Conservation (phyloP, 345 rosid genomes). For the Arabidopsis suecica region DNA sequence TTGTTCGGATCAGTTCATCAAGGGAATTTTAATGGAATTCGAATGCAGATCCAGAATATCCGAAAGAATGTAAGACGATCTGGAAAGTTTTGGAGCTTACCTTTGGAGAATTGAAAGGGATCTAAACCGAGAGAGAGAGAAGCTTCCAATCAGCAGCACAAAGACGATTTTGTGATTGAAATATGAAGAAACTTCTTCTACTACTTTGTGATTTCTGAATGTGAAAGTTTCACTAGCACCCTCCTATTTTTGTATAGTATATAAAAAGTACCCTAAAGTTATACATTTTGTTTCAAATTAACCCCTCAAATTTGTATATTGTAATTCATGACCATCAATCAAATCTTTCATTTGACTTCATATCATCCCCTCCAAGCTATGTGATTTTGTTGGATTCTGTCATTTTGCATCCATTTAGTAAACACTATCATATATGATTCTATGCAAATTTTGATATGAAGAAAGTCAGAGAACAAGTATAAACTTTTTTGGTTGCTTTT, state of each 20-base stretch:
- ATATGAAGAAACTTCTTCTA: no score
- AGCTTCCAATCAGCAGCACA: conserved; percentile 23
- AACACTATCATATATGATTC: no score
- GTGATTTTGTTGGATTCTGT: not conserved
- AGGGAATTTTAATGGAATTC: not conserved
- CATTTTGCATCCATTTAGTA: not conserved
- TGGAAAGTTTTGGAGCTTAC: conserved; percentile 16
- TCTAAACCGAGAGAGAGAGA: conserved; percentile 10
- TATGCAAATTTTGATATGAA: conserved; percentile 9
- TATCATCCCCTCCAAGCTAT: not conserved
- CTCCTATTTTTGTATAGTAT: conserved; percentile 10
- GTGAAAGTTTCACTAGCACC: conserved; percentile 17
- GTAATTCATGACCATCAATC: not conserved
- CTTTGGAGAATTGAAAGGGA: conserved; percentile 36
- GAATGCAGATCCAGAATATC: conserved; percentile 8
- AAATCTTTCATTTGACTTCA: conserved; percentile 1
- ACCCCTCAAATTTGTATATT: conserved; percentile 13
- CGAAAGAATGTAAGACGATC: not conserved
- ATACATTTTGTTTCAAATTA: not conserved
- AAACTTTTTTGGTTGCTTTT: conserved; percentile 10
- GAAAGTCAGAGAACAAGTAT: not conserved
- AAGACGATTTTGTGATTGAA: conserved; percentile 8
- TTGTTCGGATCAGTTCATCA: not conserved
- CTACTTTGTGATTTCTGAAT: conserved; percentile 8
- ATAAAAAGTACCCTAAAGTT: not conserved